phyloP scores from a whole-genome alignment of 148 eudicot species.

The Talinum fruticosum region DNA sequence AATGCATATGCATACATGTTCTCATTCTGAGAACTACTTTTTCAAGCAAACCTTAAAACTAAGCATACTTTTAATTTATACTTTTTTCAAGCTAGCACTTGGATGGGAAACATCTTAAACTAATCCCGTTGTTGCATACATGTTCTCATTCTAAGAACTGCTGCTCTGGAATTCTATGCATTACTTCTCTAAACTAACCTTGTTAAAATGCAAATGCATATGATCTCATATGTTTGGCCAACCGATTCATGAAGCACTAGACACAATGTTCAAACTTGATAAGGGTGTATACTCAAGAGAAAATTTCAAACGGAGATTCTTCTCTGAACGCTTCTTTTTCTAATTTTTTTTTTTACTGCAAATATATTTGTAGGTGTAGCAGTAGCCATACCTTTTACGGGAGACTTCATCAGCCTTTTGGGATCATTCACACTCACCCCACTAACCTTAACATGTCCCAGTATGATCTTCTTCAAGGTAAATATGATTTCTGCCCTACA shows the following conservation, averaged over 20 bases:
- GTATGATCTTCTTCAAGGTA: conserved; percentile 66
- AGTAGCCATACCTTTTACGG: conserved; percentile 66
- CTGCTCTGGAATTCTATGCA: too few relatives aligned
- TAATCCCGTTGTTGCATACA: too few relatives aligned
- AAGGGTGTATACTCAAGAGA: conserved; percentile 44
- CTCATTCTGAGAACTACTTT: too few relatives aligned
- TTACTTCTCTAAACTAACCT: too few relatives aligned
- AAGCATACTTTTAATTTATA: too few relatives aligned
- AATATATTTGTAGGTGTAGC: conserved; percentile 46
- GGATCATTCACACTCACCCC: conserved; percentile 51
- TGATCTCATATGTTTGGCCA: conserved; percentile 47
- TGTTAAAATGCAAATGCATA: too few relatives aligned
- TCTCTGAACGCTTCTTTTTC: conserved; percentile 40
- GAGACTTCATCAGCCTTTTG: conserved; percentile 49
- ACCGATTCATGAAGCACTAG: conserved; percentile 55
- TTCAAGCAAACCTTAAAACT: too few relatives aligned
- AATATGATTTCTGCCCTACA: conserved; percentile 1
- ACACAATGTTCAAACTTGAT: conserved; percentile 42
- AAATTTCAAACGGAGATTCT: conserved; percentile 39
- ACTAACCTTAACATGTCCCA: conserved; percentile 49
- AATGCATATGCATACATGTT: too few relatives aligned
- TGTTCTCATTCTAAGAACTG: neutral
- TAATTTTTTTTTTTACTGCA: conserved; percentile 39
- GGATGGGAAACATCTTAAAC: too few relatives aligned
- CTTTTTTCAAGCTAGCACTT: too few relatives aligned